Evolutionary conservation across 805 yeast species (phyloP), one percentile per base, ranked within the genome.

Genomic region (Yarrowia bubula): DNA sequence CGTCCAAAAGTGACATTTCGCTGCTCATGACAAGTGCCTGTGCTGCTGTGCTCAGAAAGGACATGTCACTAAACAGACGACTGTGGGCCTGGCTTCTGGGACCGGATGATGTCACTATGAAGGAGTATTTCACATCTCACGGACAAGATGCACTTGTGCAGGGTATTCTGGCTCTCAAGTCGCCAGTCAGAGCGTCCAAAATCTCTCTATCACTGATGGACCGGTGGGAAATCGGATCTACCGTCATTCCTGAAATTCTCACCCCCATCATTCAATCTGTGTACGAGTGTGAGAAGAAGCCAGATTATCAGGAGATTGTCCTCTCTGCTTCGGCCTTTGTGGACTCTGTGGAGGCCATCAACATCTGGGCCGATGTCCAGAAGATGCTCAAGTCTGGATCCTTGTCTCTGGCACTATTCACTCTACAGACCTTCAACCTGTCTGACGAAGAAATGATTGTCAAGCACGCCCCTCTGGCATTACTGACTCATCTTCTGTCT

Each of bases 81-180:
- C 80, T 95, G 18, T 92, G 98, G 97, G 86, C 83, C 66, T 95
- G 97, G 96, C 77, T 95, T 8, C 75, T 93, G 33, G 98, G 98
- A 0, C 95, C 97, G 1, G 91, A 86, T 32, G 77, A 77, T 22
- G 43, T 75, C 28, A 67, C 78, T 7, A 74, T 86, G 65, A 74
- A 82, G 5, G 80, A 80, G 37, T 92, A 87, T 72, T 92, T 92
- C 73, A 71, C 78, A n/a, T 72, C 70, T 7, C 80, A 81, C 71
- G 96, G 91, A 0, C 74, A 82, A 39, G 73, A 78, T 0, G 73
- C 80, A 1, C 75, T 92, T 8, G 71, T 80, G 0, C 70, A 75
- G 2, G 91, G 92, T 0, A 73, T 95, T 11, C 73, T 83, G 41
- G 78, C 79, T 6, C 73, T 88, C 64, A 69, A 28, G 67, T 72